Evolutionary conservation across 2,329 filamentous ascomycete genomes (phyloP).

Genomic region (Talaromyces sp.): DNA sequence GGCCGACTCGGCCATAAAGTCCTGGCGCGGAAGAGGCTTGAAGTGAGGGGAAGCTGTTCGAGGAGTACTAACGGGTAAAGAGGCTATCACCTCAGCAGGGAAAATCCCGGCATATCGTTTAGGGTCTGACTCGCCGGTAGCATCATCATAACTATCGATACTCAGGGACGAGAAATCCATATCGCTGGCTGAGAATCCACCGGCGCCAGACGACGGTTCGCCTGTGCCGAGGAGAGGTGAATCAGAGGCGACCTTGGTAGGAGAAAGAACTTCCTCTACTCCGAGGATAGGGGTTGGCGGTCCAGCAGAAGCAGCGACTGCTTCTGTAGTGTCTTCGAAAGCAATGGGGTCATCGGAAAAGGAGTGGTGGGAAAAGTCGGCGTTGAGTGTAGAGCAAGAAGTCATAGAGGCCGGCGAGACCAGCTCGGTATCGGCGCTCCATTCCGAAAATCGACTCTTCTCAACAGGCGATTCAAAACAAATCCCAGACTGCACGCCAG

Average conservation of each 20-base stretch:
- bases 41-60: conserved; percentile 5
- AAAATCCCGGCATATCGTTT: conserved; percentile 35
- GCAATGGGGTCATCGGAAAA: not conserved
- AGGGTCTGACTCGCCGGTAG: conserved; percentile 25
- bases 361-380: not conserved
- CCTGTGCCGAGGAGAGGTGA: conserved; percentile 5
- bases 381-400: conserved; percentile 28
- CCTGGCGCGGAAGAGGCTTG: conserved; percentile 8
- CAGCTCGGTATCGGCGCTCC: conserved; percentile 33
- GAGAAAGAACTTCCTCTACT: conserved; percentile 22
- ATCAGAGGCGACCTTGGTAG: conserved; percentile 12
- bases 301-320: conserved; percentile 21
- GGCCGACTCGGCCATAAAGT: conserved; percentile 10
- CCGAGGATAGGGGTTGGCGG: conserved; percentile 34
- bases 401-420: conserved; percentile 31
- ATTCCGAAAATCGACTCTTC: conserved; percentile 36
- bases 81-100: conserved; percentile 23
- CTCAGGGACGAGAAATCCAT: conserved; percentile 26
- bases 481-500: conserved; percentile 24
- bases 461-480: conserved; percentile 23
- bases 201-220: conserved; percentile 16
- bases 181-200: conserved; percentile 20
- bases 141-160: conserved; percentile 25
- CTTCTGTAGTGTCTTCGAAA: conserved; percentile 5
- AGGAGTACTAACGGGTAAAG: conserved; percentile 14